Percentiles rank a stretch among this genome's conserved stretches.
Conservation (phyloP, 352 stramenopile genomes). For the Phytopythium vexans region DNA sequence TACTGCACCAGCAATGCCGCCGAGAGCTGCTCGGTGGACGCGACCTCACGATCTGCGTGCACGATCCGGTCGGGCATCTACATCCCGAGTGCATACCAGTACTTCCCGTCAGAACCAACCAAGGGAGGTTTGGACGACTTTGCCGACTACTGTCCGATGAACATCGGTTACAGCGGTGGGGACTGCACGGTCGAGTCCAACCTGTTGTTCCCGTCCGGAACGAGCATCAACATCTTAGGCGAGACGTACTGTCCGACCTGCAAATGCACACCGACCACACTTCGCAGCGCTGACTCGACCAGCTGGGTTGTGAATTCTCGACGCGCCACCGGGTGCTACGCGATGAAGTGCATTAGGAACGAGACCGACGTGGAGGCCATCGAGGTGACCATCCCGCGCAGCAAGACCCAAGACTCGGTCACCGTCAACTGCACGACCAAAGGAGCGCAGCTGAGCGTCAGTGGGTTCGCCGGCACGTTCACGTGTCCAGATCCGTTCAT, state of each 20-base stretch:
- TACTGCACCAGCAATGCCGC: conserved; percentile 40
- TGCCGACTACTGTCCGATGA: conserved; percentile 68
- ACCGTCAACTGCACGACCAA: conserved; percentile 47
- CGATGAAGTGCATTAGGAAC: conserved; percentile 38
- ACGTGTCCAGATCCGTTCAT: conserved; percentile 70
- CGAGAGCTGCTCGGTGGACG: conserved; percentile 69
- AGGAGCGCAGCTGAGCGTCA: conserved; percentile 35
- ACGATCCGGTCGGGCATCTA: conserved; percentile 23
- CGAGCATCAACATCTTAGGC: conserved; percentile 56
- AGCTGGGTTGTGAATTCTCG: conserved; percentile 43
- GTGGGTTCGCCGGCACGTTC: conserved; percentile 48
- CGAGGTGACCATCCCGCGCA: conserved; percentile 43
- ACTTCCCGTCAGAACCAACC: conserved; percentile 37
- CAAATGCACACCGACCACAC: conserved; percentile 54
- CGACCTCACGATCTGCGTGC: conserved; percentile 53
- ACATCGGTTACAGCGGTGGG: conserved; percentile 45
- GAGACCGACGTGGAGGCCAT: conserved; percentile 11
- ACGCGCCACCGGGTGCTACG: conserved; percentile 60
- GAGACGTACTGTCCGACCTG: conserved; percentile 71
- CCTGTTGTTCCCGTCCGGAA: conserved; percentile 31
- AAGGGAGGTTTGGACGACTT: conserved; percentile 48
- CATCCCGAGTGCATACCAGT: conserved; percentile 57
- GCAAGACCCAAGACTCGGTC: conserved; percentile 14
- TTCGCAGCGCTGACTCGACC: conserved; percentile 51
- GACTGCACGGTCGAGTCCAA: conserved; percentile 52